Evolutionary conservation across 2,329 filamentous ascomycete species (phyloP), one percentile per base, ranked within the genome.

Genomic region (Hypoxylon sp.): DNA sequence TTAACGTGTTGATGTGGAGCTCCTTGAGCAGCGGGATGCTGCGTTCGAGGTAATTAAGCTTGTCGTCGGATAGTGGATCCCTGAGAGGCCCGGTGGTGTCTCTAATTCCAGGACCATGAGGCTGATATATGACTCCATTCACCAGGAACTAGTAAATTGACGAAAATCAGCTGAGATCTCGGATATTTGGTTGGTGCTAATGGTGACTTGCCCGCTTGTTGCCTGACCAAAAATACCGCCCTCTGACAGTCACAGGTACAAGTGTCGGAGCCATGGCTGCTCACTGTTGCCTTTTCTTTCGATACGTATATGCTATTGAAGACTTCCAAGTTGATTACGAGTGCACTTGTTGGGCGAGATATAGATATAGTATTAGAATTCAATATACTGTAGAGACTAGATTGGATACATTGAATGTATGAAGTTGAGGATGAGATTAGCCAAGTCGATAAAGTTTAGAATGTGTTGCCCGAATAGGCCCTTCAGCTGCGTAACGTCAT

Each of bases 1-100:
- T 73, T 42, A 78, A 29, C 2, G 73, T 73, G 55, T 78, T 78
- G 8, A 78, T 56, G 1, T 71, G 65, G 11, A 77, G 67, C 19
- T 74, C 69, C 13, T 69, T 74, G 53, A 78, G 69, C 5, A 75
- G 39, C 8, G 73, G 69, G 31, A 78, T 65, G 31, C 72, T 71
- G 8, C 62, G 64, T 53, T 67, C 21, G 13, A 76, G 68, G 15
- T 72, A 51, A 8, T 70, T 47, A 42, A 78, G 42, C n/a, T 66
- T 44, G 11, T 72, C 69, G 6, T 75, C 67, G 19, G 59, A 60
- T 5, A 75, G 58, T 8, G 72, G 66, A 56, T 76, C 74, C 15
- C 24, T n/a, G 8, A 7, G 35, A 13, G 19, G 1, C 11, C 17
- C 2, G 27, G 27, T 8, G 3, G 1, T 2, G 3, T 6, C 55